phyloP scores from a whole-genome alignment of 2,329 filamentous ascomycete species.

The Ascocoryne sarcoides region DNA sequence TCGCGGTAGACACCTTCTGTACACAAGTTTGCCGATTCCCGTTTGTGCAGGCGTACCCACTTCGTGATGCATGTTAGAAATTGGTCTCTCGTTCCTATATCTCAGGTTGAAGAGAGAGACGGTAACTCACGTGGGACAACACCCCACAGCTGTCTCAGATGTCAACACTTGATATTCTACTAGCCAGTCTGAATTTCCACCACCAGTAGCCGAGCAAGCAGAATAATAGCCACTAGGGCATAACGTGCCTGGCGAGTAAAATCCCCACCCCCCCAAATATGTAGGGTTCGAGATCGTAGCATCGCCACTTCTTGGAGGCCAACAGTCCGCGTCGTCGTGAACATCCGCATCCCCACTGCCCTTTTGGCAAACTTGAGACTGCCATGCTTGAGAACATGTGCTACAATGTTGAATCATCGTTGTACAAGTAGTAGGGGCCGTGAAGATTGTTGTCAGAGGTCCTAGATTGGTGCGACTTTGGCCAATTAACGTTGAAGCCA shows the following conservation, averaged over 20 bases:
- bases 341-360: not conserved
- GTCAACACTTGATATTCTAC: constrained; percentile 2
- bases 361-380: constrained; percentile 3
- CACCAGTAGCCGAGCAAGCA: constrained; percentile 4
- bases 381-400: constrained; percentile 4
- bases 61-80: not conserved
- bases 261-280: constrained; percentile 3
- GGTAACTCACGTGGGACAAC: constrained; percentile 4
- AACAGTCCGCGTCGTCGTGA: constrained; percentile 5
- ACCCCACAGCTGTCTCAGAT: constrained; percentile 5
- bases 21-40: constrained; percentile 3
- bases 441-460: constrained; percentile 4
- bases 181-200: constrained; percentile 1
- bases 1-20: not conserved
- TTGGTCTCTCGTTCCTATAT: not conserved
- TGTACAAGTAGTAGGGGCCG: constrained; percentile 2
- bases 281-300: not conserved
- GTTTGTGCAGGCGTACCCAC: constrained; percentile 5
- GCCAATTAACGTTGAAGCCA: too few species aligned
- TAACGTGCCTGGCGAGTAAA: constrained; percentile 5
- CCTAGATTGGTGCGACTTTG: constrained; percentile 6
- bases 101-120: not conserved
- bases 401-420: not conserved
- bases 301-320: not conserved
- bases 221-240: constrained; percentile 3